Evolutionary conservation across 2,329 filamentous ascomycete genomes (phyloP), one percentile per base, ranked within the genome.

Genomic region (Byssothecium circinans): DNA sequence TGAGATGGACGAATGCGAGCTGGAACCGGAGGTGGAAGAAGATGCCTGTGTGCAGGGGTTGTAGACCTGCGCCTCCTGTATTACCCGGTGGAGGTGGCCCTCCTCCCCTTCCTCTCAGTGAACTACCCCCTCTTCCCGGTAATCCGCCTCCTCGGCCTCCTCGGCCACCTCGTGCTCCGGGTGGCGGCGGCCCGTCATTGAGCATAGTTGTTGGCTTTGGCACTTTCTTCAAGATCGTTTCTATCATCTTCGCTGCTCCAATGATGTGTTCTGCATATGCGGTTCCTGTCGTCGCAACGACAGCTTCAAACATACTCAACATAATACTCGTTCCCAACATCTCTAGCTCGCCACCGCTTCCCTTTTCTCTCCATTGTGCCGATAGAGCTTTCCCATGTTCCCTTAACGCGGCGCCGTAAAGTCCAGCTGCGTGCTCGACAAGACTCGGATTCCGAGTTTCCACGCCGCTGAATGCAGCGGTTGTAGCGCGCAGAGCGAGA

Each of bases 261-360:
- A 57, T 14, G 18, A 57, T 47, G 35, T 62, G 58, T 23, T 46
- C 40, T 8, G 53, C 47, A 36, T 58, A 62, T 2, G 49, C 57
- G 8, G 56, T 43, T 2, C 50, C 41, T 2, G 57, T 57, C 14
- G 56, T 61, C 4, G 50, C 42, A 8, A 49, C 44, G 35, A 60
- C 52, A 2, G 53, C 49, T 32, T 62, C 59, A 35, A 59, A 62
- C 25, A 60, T 36, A 14, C 50, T 53, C 5, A 60, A 43, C 45
- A 62, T 52, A n/a, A 61, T 33, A 12, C 52, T 53, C n/a, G 59
- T 59, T 5, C 43, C 57, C 3, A 62, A 33, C 57, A 58, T 59
- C 17, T 59, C 50, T 27, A 54, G 39, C 20, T 37, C 36, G 12
- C 12, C 23, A 4, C 49, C 54, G 19, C 45, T 40, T 34, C 49